Base-by-base conservation (phyloP, 2,329 filamentous ascomycete genomes). In the Botrytis fabae region DNA sequence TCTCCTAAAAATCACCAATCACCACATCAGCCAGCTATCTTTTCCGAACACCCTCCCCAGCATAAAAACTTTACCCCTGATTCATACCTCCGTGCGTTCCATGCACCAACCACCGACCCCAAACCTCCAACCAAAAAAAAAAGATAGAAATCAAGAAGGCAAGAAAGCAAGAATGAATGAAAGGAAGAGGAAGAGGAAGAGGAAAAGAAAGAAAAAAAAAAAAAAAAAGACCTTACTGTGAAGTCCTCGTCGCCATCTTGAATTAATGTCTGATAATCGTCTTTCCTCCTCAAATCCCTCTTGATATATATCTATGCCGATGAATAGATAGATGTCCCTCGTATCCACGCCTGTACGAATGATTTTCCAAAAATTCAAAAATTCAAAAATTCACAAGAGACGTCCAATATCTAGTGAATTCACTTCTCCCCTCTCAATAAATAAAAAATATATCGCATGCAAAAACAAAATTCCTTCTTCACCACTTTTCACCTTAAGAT, bases 1-100 rank as follows among this genome's bases (percentile, higher is more conserved):
- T 81, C 88, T 85, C 82, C 86, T 87, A 73, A 44, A 64, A 68
- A 40, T 4, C 25, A 70, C 22, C 46, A 66, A 66, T 46, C 25
- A 68, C 28, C 62, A 59, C 25, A 68, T 72, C 62, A 72, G 62
- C 42, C 44, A 72, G 25, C 40, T 70, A 48, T 68, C 64, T 57
- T 65, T 16, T 48, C 20, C 35, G 40, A 60, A 44, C n/a, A n/a
- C 25, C 48, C 51, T 51, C 42, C 51, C 46, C 38, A 46, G 68
- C 60, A 40, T 46, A 35, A 68, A 65, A 71, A 32, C 32, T 40
- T 71, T 68, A 60, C 70, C 70, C 70, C 70, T 72, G 70, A 72
- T 57, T 72, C 70, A 72, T 59, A 57, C 46, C 48, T 46, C 63
- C 62, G 70, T 71, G 69, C 70, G 62, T 57, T 68, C 64, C 32